These are phyloP conservation scores for Phaseolus lunatus DNA, from an alignment of 306 rosid genomes.

Conservation along the genomic window DNA sequence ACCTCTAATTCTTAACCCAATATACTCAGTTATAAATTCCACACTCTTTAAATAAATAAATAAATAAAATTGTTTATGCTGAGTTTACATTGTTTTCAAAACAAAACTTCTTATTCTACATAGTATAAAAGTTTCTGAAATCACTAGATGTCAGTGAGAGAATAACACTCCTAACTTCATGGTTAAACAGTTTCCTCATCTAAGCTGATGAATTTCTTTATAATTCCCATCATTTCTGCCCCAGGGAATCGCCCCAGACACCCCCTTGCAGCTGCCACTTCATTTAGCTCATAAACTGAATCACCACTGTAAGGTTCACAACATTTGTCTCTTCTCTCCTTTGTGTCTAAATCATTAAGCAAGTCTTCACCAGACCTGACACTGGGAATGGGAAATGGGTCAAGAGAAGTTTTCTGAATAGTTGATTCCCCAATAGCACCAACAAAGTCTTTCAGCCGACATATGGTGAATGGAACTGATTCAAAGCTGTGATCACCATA, in stretches of 20 bases:
- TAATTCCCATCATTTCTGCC: constrained; percentile 94
- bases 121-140: constrained; percentile 6
- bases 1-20: too few relatives aligned
- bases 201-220: constrained; percentile 65
- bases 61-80: too few relatives aligned
- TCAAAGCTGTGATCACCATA: constrained; percentile 99
- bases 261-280: constrained; percentile 83
- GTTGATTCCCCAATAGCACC: constrained; percentile 70
- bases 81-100: not conserved
- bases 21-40: too few relatives aligned
- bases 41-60: too few relatives aligned
- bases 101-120: constrained; percentile 30
- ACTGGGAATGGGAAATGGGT: constrained; percentile 86
- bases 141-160: constrained; percentile 23
- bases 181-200: constrained; percentile 46
- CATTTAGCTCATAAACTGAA: constrained; percentile 73
- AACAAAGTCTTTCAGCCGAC: constrained; percentile 77
- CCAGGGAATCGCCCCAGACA: constrained; percentile 95
- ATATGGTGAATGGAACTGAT: constrained; percentile 83
- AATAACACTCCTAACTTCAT: constrained; percentile 23
- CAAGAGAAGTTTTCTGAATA: constrained; percentile 56
- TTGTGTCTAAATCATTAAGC: constrained; percentile 41
- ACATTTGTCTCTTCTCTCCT: constrained; percentile 46
- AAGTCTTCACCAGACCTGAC: constrained; percentile 63
- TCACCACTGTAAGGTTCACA: constrained; percentile 64